Percentiles rank a stretch among this genome's conserved stretches.
These are phyloP conservation scores for Calonectria naviculata DNA, from an alignment of 2,329 filamentous ascomycete species.

Conservation along the genomic window DNA sequence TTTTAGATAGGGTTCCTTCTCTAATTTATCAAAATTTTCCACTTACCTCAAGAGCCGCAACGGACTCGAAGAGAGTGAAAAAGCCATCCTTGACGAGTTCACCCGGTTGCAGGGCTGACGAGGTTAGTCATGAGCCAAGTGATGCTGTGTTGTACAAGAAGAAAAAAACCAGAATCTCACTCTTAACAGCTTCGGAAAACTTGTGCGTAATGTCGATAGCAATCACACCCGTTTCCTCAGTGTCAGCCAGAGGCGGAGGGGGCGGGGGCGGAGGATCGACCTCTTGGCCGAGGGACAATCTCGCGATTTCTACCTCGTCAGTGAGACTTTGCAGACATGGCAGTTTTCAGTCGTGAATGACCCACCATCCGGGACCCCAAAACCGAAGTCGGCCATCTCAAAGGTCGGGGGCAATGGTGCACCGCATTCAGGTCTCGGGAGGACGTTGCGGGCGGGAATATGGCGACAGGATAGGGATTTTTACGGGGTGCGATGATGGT, in stretches of 20 bases:
- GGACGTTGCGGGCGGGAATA: conserved; percentile 2
- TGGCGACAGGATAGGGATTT: neutral
- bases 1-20: conserved; percentile 65
- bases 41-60: conserved; percentile 81
- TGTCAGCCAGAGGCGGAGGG: conserved; percentile 50
- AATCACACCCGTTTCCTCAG: conserved; percentile 61
- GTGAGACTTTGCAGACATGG: conserved; percentile 39
- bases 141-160: neutral
- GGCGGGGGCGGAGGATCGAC: conserved; percentile 45
- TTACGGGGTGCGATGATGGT: conserved; percentile 6
- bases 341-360: conserved; percentile 6
- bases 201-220: conserved; percentile 68
- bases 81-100: conserved; percentile 93
- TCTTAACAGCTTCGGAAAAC: conserved; percentile 63
- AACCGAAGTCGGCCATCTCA: conserved; percentile 49
- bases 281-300: conserved; percentile 52
- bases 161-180: conserved; percentile 59
- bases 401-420: conserved; percentile 7
- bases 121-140: conserved; percentile 37
- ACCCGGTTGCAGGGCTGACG: conserved; percentile 77
- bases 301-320: conserved; percentile 50
- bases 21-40: conserved; percentile 91
- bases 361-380: conserved; percentile 49
- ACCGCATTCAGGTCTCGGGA: conserved; percentile 27
- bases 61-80: conserved; percentile 95